Base-by-base conservation (phyloP, 495 filamentous ascomycete species). In the Wilcoxina mikolae region DNA sequence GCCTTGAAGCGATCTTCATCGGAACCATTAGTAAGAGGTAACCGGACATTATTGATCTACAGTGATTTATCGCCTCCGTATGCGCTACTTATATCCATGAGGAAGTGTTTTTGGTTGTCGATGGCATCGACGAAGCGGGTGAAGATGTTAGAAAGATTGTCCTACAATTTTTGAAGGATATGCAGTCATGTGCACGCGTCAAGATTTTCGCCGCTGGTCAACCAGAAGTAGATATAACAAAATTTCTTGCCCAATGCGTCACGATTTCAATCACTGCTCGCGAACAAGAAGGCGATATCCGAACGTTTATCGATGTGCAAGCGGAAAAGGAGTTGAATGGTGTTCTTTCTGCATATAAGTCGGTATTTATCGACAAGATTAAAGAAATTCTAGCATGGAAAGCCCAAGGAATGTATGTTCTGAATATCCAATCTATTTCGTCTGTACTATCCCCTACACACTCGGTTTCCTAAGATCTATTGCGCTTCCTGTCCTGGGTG, bases 81-180 rank as follows among this genome's bases (percentile, higher is more conserved):
- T 56, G 51, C 43, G 41, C 43, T 24, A 38, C n/a, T 23, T 61
- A 59, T 15, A 41, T n/a, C n/a, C n/a, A n/a, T n/a, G n/a, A 49
- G 7, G n/a, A 51, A 3, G 44, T 52, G 41, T 60, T 60, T 41
- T 22, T 66, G 18, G 22, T 64, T 45, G 57, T 66, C n/a, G 63
- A 64, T 33, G 60, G 63, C 39, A 54, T 64, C 31, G 63, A 63
- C 22, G 63, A 63, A 61, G 56, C 50, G 11, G 39, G 51, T 20
- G 46, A 56, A 10, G 56, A 17, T 41, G 45, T 53, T 39, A 60
- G 57, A 5, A 35, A 35, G 31, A 35, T 15, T 7, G 15, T 35
- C 20, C 51, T 22, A n/a, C 53, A 51, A 49, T 45, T 60, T 42
- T 42, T 63, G 20, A 55, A 25, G 29, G 47, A 23, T 26, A 45